Conservation (phyloP, 2,329 filamentous ascomycete species). For the Trichoderma arundinaceum region DNA sequence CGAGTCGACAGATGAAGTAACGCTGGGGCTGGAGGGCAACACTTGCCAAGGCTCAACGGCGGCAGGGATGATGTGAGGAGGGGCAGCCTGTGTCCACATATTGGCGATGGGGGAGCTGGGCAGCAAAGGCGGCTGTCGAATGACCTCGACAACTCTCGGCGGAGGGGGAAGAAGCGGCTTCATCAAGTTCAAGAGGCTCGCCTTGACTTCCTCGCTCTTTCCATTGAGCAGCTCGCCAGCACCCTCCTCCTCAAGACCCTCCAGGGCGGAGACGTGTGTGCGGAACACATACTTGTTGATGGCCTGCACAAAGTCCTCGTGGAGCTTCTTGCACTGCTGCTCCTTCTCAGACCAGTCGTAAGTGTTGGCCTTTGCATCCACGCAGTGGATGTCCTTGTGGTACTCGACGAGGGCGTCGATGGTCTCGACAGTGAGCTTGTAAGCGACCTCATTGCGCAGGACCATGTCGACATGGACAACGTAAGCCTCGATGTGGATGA, state of each 20-base stretch:
- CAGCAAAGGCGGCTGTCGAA: conserved; percentile 83
- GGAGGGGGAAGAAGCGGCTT: conserved; percentile 85
- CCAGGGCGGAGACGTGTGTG: conserved; percentile 84
- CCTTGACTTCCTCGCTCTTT: conserved; percentile 92
- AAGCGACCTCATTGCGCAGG: conserved; percentile 93
- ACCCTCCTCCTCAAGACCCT: conserved; percentile 96
- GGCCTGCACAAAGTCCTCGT: conserved; percentile 94
- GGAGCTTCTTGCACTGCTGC: conserved; percentile 92
- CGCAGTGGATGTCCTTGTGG: conserved; percentile 93
- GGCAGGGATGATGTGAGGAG: conserved; percentile 66
- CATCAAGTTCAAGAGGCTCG: conserved; percentile 81
- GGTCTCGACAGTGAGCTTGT: conserved; percentile 93
- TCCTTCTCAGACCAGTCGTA: conserved; percentile 98
- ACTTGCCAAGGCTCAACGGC: conserved; percentile 87
- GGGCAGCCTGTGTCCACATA: conserved; percentile 81
- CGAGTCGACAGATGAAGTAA: conserved; percentile 74
- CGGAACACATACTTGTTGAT: conserved; percentile 97
- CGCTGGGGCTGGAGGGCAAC: conserved; percentile 84
- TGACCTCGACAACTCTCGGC: conserved; percentile 85
- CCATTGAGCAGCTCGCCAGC: conserved; percentile 91
- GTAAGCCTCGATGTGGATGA: conserved; percentile 94
- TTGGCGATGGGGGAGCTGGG: conserved; percentile 78
- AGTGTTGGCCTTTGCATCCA: conserved; percentile 85
- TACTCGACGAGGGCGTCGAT: conserved; percentile 94
- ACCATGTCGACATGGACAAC: conserved; percentile 99